Evolutionary conservation across 352 stramenopile species (phyloP), one percentile per base, ranked within the genome.

Genomic region (Phytophthora cajani): DNA sequence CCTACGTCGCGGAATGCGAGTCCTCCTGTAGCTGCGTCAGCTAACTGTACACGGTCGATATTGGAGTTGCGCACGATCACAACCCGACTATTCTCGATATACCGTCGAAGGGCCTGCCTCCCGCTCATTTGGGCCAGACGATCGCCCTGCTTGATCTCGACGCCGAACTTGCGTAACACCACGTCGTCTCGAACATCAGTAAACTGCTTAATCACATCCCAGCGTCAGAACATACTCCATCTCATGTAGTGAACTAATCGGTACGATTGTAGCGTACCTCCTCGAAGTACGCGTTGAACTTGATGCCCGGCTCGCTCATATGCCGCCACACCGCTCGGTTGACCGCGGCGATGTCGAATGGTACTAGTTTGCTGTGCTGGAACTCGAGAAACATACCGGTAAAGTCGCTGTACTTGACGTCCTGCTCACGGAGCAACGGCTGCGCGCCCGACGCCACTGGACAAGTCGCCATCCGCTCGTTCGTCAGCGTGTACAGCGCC

Each of bases 391-490:
- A 82, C 64, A 78, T 66, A 0, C 57, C 64, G 2, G 42, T 74
- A 5, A 75, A 52, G 36, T 68, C 70, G 59, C 78, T 72, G 54
- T 78, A 74, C 55, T 78, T 72, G 58, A 76, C 66, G 17, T 78
- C 54, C 38, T 73, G 59, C 3, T 71, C 55, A 14, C 58, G 53
- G 6, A 70, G 17, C 4, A 19, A 14, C 38, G 64, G 69, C 8
- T 67, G 58, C 4, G 58, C 36, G 5, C 23, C 38, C 5, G 69
- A 58, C 17, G 50, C 58, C 3, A 54, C 42, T 11, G 69, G 59
- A 14, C 58, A 70, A 16, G 36, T 16, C 0, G 54, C 19, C 2
- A 77, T 25, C 2, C 58, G 49, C 7, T 70, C 59, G 42, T 77
- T 38, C 12, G 65, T 73, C 27, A 69, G n/a, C 3, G 40, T 21